These are phyloP conservation scores for Umbelopsis sp. DNA, from an alignment of 192 early-diverging fungal species.

Conservation along the genomic window DNA sequence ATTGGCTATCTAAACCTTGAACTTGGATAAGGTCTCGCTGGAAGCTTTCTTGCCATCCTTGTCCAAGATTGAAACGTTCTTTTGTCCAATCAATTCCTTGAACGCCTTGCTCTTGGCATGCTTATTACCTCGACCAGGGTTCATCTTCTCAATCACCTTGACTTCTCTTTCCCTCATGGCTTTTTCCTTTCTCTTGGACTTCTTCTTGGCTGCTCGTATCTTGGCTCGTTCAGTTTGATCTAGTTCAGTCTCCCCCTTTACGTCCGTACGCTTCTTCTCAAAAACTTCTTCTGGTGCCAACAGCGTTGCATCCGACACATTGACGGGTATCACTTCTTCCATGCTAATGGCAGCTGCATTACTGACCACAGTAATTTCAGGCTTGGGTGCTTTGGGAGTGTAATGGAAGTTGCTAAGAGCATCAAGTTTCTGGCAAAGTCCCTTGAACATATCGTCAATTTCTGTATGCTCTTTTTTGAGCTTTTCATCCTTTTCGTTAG, in stretches of 20 bases:
- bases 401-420: slow-evolving; percentile 95
- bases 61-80: slow-evolving; percentile 43
- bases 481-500: slow-evolving; percentile 77
- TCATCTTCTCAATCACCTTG: slow-evolving; percentile 47
- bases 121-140: slow-evolving; percentile 41
- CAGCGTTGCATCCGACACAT: slow-evolving; percentile 78
- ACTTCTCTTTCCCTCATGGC: slow-evolving; percentile 49
- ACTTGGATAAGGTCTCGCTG: not conserved
- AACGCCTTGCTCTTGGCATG: slow-evolving; percentile 62
- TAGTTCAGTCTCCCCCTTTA: slow-evolving; percentile 82
- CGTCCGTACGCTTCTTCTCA: slow-evolving; percentile 70
- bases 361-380: slow-evolving; percentile 77
- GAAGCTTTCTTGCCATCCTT: slow-evolving; percentile 40
- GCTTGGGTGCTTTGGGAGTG: slow-evolving; percentile 76
- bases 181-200: slow-evolving; percentile 63
- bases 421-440: slow-evolving; percentile 84
- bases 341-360: slow-evolving; percentile 86
- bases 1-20: not conserved
- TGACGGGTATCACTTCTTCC: slow-evolving; percentile 94
- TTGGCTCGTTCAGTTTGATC: slow-evolving; percentile 75
- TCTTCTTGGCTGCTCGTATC: slow-evolving; percentile 68
- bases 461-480: slow-evolving; percentile 80
- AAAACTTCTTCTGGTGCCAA: slow-evolving; percentile 92
- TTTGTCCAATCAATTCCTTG: slow-evolving; percentile 63
- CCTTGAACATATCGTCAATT: slow-evolving; percentile 75